phyloP scores from a whole-genome alignment of 2,329 filamentous ascomycete species.

The Xylariaceae sp. region DNA sequence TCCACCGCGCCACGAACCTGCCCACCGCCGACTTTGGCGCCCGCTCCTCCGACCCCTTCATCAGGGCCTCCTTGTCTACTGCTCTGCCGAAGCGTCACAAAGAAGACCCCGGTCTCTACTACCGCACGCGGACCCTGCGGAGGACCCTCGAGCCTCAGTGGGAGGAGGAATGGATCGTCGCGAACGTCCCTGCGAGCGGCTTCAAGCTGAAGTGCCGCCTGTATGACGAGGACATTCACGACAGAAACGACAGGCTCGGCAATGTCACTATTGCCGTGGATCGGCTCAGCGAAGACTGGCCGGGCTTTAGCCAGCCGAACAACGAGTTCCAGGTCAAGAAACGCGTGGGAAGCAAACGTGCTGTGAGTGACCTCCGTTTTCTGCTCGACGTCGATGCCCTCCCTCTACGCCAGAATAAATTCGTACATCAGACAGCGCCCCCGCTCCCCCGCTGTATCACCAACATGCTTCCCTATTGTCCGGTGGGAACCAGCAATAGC shows the following conservation, averaged over 20 bases:
- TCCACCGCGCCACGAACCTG: constrained; percentile 73
- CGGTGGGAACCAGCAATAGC: too few species aligned
- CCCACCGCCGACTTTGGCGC: constrained; percentile 73
- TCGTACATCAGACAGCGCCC: too few species aligned
- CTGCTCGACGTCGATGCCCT: too few species aligned
- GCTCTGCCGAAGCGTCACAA: constrained; percentile 70
- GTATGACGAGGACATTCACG: constrained; percentile 83
- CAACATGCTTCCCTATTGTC: too few species aligned
- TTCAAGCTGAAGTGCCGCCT: constrained; percentile 80
- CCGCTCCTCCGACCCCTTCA: constrained; percentile 75
- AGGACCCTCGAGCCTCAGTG: constrained; percentile 68
- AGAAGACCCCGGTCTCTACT: constrained; percentile 68
- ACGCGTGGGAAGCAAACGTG: constrained; percentile 77
- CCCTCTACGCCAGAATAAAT: too few species aligned
- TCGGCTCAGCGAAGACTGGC: constrained; percentile 56
- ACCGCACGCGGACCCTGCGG: constrained; percentile 70
- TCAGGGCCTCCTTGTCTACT: constrained; percentile 68
- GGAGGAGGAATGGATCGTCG: constrained; percentile 81
- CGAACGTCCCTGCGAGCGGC: constrained; percentile 72
- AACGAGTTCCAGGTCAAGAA: constrained; percentile 69
- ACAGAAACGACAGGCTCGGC: constrained; percentile 81
- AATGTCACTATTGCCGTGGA: constrained; percentile 68
- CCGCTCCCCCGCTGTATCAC: too few species aligned
- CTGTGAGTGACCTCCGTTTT: too few species aligned
- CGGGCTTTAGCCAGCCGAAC: constrained; percentile 52